Conservation (phyloP, 169 alveolate genomes). For the Cystoisospora suis region DNA sequence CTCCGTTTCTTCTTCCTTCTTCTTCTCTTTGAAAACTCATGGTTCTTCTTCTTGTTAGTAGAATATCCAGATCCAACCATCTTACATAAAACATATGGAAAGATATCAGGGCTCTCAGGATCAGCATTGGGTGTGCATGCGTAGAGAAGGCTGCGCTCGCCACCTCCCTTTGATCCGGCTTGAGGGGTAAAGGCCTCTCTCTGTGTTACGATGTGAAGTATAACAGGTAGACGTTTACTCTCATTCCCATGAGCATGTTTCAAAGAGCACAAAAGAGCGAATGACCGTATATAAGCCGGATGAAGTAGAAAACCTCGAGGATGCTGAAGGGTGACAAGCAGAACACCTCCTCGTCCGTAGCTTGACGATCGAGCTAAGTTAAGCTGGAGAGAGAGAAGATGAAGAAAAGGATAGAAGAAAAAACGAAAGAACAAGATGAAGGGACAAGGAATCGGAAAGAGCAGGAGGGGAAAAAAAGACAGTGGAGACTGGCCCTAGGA, state of each 20-base stretch:
- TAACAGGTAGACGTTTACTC: not conserved
- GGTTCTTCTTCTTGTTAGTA: not conserved
- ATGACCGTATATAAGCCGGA: constrained; percentile 1
- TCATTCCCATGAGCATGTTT: constrained; percentile 7
- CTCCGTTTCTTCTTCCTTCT: not conserved
- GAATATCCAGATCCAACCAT: not conserved
- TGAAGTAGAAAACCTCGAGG: not conserved
- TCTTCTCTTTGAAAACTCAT: not conserved
- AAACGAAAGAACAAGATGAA: not conserved
- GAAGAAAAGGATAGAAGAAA: not conserved
- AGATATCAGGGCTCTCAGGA: constrained; percentile 19
- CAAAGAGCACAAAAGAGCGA: constrained; percentile 18
- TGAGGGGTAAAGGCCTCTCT: not conserved
- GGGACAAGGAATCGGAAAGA: not conserved
- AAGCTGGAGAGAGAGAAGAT: not conserved
- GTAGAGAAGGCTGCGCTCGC: not conserved
- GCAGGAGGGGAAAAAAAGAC: not conserved
- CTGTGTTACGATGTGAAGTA: constrained; percentile 1
- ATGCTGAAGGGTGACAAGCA: constrained; percentile 3
- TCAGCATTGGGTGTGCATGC: constrained; percentile 26
- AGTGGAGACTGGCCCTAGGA: not conserved
- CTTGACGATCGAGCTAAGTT: constrained; percentile 4
- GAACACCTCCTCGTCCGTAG: constrained; percentile 16
- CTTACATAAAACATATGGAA: constrained; percentile 8
- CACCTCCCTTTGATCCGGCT: not conserved